phyloP scores from a whole-genome alignment of 2,329 filamentous ascomycete species.

The Sclerotinia minor region DNA sequence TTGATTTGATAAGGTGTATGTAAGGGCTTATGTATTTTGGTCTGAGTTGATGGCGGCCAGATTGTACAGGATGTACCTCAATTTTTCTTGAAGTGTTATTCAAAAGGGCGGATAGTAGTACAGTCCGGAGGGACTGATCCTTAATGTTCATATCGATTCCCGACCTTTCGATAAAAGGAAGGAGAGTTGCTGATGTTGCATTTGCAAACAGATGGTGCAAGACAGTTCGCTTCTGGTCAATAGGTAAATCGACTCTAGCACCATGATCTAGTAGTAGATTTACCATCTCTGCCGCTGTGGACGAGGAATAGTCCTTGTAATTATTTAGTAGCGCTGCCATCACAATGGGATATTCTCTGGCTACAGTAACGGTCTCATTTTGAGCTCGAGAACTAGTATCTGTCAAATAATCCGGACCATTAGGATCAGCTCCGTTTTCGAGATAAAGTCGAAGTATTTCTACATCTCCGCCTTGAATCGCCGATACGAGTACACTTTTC shows the following conservation, averaged over 20 bases:
- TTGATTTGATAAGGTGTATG: not conserved
- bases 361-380: too few relatives aligned
- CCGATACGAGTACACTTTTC: not conserved
- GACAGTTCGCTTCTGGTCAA: not conserved
- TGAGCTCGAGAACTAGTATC: not conserved
- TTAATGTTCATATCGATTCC: not conserved
- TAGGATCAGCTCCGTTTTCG: slow-evolving; percentile 14
- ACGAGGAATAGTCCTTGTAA: not conserved
- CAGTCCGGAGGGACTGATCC: not conserved
- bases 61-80: not conserved
- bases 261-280: slow-evolving; percentile 11
- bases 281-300: slow-evolving; percentile 1
- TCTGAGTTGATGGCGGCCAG: not conserved
- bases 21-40: not conserved
- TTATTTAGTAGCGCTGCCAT: not conserved
- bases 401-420: not conserved
- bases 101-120: not conserved
- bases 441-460: not conserved
- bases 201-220: slow-evolving; percentile 6
- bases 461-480: not conserved
- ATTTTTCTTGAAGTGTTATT: not conserved
- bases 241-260: slow-evolving; percentile 3
- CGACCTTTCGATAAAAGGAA: not conserved
- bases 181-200: not conserved
- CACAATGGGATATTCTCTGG: not conserved